These are phyloP conservation scores for Plasmodium ovale DNA, from an alignment of 169 alveolate species.

Conservation along the genomic window DNA sequence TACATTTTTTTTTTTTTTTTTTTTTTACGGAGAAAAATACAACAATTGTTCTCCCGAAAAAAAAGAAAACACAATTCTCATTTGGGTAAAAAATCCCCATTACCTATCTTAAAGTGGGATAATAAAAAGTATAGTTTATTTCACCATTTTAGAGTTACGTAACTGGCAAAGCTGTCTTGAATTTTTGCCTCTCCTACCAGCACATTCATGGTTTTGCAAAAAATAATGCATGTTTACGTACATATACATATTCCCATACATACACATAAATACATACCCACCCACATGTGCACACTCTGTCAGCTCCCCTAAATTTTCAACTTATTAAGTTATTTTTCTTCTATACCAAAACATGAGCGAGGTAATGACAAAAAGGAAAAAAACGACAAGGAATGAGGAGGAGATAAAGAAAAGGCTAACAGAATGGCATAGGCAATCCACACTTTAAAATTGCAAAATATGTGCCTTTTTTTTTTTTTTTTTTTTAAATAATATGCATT, in stretches of 20 bases:
- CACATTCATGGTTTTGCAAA: too few relatives aligned
- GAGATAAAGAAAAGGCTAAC: background rate
- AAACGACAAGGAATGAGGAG: background rate
- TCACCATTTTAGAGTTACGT: too few relatives aligned
- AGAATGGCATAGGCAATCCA: background rate
- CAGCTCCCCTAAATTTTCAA: background rate
- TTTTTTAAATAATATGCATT: background rate
- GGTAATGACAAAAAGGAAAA: slow-evolving; percentile 1
- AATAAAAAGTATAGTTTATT: too few relatives aligned
- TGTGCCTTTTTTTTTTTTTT: background rate
- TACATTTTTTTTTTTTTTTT: too few relatives aligned
- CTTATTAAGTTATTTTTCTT: background rate
- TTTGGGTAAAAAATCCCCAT: too few relatives aligned
- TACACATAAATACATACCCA: background rate
- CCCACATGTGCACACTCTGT: background rate
- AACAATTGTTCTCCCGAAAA: too few relatives aligned
- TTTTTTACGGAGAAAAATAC: too few relatives aligned
- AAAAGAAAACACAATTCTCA: too few relatives aligned
- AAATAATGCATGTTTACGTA: background rate
- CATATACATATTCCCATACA: background rate
- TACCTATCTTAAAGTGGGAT: too few relatives aligned
- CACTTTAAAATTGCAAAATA: background rate
- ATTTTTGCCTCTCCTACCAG: too few relatives aligned
- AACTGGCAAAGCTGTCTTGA: too few relatives aligned
- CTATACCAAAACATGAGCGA: slow-evolving; percentile 10